Base-by-base conservation (phyloP, 1,284 basidiomycete genomes). In the Sporisorium exsertum region DNA sequence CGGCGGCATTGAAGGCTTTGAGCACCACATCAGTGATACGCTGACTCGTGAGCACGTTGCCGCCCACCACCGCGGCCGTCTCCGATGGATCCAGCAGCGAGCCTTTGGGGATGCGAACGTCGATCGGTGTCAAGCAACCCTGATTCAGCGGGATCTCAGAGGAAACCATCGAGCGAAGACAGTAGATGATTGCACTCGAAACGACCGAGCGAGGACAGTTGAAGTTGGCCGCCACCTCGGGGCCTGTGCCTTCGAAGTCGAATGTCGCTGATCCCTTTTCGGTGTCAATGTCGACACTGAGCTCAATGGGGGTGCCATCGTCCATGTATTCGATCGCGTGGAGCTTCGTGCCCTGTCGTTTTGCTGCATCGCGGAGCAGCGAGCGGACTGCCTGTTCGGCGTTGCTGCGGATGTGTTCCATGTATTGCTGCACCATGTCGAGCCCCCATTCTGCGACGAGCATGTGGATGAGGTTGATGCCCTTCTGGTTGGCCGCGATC, bases 401-500 rank as follows among this genome's bases (percentile, higher is more conserved):
- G 81, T 97, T 98, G 62, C 89, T 87, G 49, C 94, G 91, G 84
- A 97, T 96, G 70, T 84, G 79, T 16, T 64, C 54, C 79, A 84
- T 83, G 69, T 83, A 82, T 26, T 66, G 63, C 83, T 97, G 94
- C 2, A 97, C 95, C 1, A 91, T 94, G 58, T 90, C 87, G 40
- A 97, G 88, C 3, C 92, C 90, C 83, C 96, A 97, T 79, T 98
- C 94, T 8, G 91, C 89, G 43, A 96, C 92, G 74, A 97, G 92
- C 90, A 83, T 58, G 65, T 79, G 75, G 60, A 81, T 77, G 47
- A 85, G 59, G 22, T 76, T 79, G 68, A 86, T 91, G 16, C 94
- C 95, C 87, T 97, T 97, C 86, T 96, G 91, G 85, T 97, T 97
- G 18, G 96, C 95, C 0, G 95, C 94, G 67, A 98, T 93, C 91